A percentile compares a stretch with the other conserved stretches of the same genome.
Evolutionary conservation across 2,329 filamentous ascomycete genomes (phyloP).

Genomic region (Neurospora sp.): DNA sequence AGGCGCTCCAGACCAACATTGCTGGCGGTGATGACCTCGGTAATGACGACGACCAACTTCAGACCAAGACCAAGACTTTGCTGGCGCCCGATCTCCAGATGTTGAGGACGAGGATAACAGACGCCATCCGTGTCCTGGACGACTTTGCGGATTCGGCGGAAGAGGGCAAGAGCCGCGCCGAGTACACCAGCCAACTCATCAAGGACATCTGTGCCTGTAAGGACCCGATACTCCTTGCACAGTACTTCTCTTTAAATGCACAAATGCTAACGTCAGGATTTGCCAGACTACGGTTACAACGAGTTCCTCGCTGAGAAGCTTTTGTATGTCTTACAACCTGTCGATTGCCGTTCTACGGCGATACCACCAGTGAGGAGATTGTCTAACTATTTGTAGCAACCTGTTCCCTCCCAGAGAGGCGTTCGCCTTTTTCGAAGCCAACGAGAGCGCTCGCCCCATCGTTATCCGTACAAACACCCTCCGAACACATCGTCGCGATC

Average conservation of each 20-base stretch:
- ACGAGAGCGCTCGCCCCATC: conserved; percentile 77
- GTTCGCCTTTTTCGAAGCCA: conserved; percentile 97
- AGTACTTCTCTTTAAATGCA: not conserved
- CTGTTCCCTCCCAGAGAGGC: conserved; percentile 90
- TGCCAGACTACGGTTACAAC: conserved; percentile 77
- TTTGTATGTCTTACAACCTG: conserved; percentile 31
- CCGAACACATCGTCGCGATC: conserved; percentile 63
- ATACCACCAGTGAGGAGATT: not conserved
- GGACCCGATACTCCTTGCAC: not conserved
- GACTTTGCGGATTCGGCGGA: conserved; percentile 78
- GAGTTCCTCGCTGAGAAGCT: conserved; percentile 93
- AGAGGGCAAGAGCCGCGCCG: conserved; percentile 69
- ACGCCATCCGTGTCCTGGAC: conserved; percentile 83
- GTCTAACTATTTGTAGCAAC: conserved; percentile 30
- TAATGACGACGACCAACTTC: conserved; percentile 50
- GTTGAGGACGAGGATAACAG: conserved; percentile 79
- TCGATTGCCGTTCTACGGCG: not conserved
- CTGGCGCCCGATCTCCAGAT: conserved; percentile 86
- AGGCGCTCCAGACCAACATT: conserved; percentile 88
- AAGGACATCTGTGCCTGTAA: conserved; percentile 80
- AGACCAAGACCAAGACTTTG: conserved; percentile 49
- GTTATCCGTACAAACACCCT: conserved; percentile 97
- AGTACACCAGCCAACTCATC: conserved; percentile 79
- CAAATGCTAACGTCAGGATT: not conserved
- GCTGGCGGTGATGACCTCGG: conserved; percentile 51